A percentile compares a stretch with the other conserved stretches of the same genome.
Conservation (phyloP, 495 filamentous ascomycete species). For the Trichoderma asperelloides region DNA sequence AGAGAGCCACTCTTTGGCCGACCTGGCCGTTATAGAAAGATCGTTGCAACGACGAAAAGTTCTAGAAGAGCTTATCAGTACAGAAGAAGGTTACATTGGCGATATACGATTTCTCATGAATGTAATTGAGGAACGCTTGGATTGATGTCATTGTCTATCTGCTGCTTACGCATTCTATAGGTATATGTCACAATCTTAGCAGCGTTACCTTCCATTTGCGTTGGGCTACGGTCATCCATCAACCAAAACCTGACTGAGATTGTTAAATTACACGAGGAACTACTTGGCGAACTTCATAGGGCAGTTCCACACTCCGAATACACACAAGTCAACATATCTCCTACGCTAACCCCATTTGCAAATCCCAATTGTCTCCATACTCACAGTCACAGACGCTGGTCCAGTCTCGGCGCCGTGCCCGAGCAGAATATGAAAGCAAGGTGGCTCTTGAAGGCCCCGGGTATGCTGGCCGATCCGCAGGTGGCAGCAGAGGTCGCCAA, state of each 20-base stretch:
- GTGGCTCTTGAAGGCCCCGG: conserved; percentile 38
- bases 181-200: conserved; percentile 60
- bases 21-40: conserved; percentile 62
- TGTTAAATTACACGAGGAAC: conserved; percentile 60
- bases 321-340: conserved; percentile 34
- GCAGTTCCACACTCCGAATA: conserved; percentile 55
- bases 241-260: conserved; percentile 62
- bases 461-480: conserved; percentile 56
- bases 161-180: conserved; percentile 26
- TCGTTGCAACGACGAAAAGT: conserved; percentile 66
- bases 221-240: conserved; percentile 49
- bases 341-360: conserved; percentile 7
- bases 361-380: conserved; percentile 11
- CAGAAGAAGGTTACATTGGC: conserved; percentile 81
- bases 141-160: conserved; percentile 9
- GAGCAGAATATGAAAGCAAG: conserved; percentile 33
- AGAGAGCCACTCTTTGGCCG: conserved; percentile 44
- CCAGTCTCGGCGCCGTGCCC: conserved; percentile 52
- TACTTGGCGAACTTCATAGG: conserved; percentile 55
- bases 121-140: conserved; percentile 37
- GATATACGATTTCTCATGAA: conserved; percentile 80
- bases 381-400: conserved; percentile 45
- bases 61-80: conserved; percentile 72
- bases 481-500: conserved; percentile 67
- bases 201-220: conserved; percentile 47